Conservation (phyloP, 2,329 filamentous ascomycete species). For the Aspergillus tamarii region DNA sequence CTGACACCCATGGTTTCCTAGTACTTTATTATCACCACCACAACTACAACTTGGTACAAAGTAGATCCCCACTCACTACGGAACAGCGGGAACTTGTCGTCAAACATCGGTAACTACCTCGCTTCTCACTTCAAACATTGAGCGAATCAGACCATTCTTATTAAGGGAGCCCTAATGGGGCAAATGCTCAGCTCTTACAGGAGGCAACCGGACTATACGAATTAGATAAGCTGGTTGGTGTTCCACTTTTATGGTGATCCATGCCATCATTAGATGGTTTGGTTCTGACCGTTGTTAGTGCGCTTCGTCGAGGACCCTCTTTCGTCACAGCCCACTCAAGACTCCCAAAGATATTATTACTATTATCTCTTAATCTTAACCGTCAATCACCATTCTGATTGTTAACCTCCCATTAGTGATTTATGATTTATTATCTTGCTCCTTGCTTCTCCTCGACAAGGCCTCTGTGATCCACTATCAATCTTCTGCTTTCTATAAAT, state of each 20-base stretch:
- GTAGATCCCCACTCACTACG: not conserved
- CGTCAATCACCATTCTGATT: not conserved
- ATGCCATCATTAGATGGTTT: conserved; percentile 5
- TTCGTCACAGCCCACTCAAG: conserved; percentile 4
- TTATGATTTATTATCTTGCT: not conserved
- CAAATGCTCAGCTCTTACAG: not conserved
- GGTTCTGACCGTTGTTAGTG: conserved; percentile 1
- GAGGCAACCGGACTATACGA: not conserved
- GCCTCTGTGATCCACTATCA: not conserved
- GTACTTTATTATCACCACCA: not conserved
- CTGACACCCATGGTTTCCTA: conserved; percentile 10
- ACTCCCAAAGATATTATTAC: not conserved
- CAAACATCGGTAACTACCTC: not conserved
- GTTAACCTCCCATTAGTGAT: not conserved
- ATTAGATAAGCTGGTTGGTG: conserved; percentile 1
- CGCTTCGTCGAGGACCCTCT: not conserved
- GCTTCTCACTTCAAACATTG: conserved; percentile 1
- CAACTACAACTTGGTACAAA: not conserved
- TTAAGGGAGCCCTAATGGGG: conserved; percentile 10
- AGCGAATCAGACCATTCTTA: conserved; percentile 1
- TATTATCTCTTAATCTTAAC: not conserved
- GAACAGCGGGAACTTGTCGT: not conserved
- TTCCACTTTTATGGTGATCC: conserved; percentile 3
- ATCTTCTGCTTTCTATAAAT: conserved; percentile 4
- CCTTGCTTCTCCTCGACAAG: not conserved